Evolutionary conservation across 73 alveolate genomes (phyloP), one percentile per base, ranked within the genome.

Genomic region (Paraurostyla sp.): DNA sequence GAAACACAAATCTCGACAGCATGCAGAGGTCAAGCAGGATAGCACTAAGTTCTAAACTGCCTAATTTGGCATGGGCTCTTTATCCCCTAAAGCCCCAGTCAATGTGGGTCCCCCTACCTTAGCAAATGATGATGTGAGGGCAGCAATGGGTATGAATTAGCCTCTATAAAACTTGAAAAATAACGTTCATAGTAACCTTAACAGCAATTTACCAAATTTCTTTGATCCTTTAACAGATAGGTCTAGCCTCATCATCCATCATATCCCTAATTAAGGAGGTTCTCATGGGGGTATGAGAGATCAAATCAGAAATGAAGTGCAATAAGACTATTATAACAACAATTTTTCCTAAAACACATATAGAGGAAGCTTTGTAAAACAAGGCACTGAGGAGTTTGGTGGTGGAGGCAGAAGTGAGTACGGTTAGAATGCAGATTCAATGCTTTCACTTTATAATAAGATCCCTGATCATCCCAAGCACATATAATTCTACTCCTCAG

Each of bases 21-120:
- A n/a, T n/a, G 36, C 56, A 11, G 58, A 65, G 38, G 13, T 65
- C 29, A 65, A 65, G 38, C 58, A 65, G 41, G 82, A 65, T 22
- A 73, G 71, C 33, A 48, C 86, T n/a, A 73, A 73, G 35, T 73
- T 48, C 71, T 48, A 73, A 45, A 73, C 86, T 49, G 86, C 86
- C 23, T 29, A 73, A 45, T 73, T 73, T 46, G 86, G 86, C 46
- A 6, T n/a, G 22, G 86, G 30, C 42, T 38, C 82, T 7, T 22
- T 65, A 2, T 65, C 82, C 11, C 82, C 82, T 38, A 65, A 65
- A 65, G 18, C 29, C 6, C n/a, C n/a, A n/a, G n/a, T n/a, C n/a
- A 22, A 15, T 6, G 32, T 65, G 1, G 56, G 40, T 36, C 82
- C 82, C 13, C 82, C 82, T 4, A 65, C 82, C 1, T 38, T 65